These are phyloP conservation scores for Fusarium sp. DNA, from an alignment of 2,329 filamentous ascomycete species.

Conservation along the genomic window DNA sequence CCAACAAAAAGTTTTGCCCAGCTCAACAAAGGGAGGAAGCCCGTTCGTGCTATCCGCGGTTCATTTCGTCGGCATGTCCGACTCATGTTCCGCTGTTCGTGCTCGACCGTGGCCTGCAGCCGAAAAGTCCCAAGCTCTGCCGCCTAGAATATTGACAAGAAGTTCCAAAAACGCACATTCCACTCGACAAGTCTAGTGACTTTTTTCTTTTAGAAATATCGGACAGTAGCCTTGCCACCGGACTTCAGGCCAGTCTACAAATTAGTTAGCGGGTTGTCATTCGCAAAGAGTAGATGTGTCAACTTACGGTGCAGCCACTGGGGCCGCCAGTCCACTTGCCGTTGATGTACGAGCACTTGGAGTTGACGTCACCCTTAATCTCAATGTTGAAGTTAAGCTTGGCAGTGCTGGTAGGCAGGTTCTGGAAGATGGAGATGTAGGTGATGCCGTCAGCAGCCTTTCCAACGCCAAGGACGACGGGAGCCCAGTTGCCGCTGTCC, in stretches of 20 bases:
- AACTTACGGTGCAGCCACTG: constrained; percentile 86
- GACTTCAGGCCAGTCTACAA: constrained; percentile 59
- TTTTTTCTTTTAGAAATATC: constrained; percentile 57
- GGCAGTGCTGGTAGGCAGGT: constrained; percentile 80
- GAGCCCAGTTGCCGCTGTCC: constrained; percentile 86
- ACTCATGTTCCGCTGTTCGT: constrained; percentile 34
- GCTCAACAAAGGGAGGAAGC: constrained; percentile 44
- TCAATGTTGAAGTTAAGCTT: constrained; percentile 84
- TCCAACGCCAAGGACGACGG: constrained; percentile 87
- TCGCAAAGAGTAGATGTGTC: neutral
- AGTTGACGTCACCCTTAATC: constrained; percentile 75
- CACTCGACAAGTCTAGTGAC: constrained; percentile 30
- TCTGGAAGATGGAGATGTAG: constrained; percentile 89
- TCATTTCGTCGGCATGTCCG: constrained; percentile 21
- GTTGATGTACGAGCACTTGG: constrained; percentile 75
- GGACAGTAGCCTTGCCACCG: constrained; percentile 61
- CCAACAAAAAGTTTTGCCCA: constrained; percentile 45
- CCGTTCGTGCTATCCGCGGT: constrained; percentile 24
- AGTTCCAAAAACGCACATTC: constrained; percentile 52
- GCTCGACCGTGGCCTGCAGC: constrained; percentile 39
- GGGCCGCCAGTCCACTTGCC: constrained; percentile 72
- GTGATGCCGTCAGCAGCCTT: constrained; percentile 74
- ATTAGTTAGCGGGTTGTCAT: constrained; percentile 34
- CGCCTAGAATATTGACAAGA: constrained; percentile 56
- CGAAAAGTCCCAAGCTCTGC: constrained; percentile 43